Conservation (phyloP, 1,284 basidiomycete species). For the Ganoderma sinense region DNA sequence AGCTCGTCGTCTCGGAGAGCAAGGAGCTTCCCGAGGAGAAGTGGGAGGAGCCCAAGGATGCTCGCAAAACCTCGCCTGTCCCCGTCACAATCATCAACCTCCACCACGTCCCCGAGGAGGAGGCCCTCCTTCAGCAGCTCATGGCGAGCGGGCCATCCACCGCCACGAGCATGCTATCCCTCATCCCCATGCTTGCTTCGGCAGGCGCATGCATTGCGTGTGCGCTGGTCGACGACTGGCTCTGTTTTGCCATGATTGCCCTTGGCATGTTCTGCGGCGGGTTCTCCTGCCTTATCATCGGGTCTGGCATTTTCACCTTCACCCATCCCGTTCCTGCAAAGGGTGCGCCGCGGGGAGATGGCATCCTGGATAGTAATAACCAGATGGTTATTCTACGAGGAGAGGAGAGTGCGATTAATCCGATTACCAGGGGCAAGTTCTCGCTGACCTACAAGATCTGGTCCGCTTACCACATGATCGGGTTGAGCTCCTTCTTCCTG, state of each 20-base stretch:
- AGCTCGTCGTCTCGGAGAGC: constrained; percentile 22
- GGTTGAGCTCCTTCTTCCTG: constrained; percentile 23
- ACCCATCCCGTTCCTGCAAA: constrained; percentile 14
- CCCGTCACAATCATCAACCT: constrained; percentile 22
- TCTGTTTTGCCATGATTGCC: constrained; percentile 23
- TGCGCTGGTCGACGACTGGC: constrained; percentile 20
- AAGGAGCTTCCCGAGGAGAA: constrained; percentile 1
- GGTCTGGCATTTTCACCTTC: constrained; percentile 19
- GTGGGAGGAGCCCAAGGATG: neutral
- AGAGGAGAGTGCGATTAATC: constrained; percentile 23
- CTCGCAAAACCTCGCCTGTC: constrained; percentile 10
- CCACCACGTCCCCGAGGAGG: neutral
- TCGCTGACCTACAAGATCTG: constrained; percentile 20
- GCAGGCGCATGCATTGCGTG: constrained; percentile 18
- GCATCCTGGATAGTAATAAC: constrained; percentile 12
- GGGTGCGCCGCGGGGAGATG: constrained; percentile 23
- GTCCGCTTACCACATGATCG: constrained; percentile 24
- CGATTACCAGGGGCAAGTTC: constrained; percentile 28
- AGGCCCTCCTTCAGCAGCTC: constrained; percentile 2
- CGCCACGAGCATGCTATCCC: constrained; percentile 12
- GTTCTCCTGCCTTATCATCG: constrained; percentile 24
- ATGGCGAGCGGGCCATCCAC: neutral
- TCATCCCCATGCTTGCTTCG: constrained; percentile 23
- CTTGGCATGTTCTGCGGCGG: constrained; percentile 27
- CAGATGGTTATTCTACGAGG: constrained; percentile 26